Base-by-base conservation (phyloP, 2,329 filamentous ascomycete species). In the Ilyonectria sp. region DNA sequence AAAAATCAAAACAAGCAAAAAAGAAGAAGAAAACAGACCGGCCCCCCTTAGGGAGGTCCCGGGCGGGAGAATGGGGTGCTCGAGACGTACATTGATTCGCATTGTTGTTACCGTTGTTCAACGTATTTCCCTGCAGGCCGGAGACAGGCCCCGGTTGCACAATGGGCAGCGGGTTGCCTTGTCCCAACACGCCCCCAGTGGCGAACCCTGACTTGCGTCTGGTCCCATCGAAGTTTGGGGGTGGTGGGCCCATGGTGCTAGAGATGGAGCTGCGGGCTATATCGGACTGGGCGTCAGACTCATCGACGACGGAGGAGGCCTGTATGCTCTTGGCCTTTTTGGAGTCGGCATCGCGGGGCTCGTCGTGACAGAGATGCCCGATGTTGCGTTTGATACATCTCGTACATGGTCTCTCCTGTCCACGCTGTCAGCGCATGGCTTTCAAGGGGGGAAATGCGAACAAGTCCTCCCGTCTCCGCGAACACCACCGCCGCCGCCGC, bases 321-420 rank as follows among this genome's bases (percentile, higher is more conserved):
- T 78, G 79, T 66, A 73, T 73, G 79, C 85, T 88, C 84, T 95
- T 97, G 75, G 88, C 83, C 82, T 95, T 95, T 83, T 96, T 97
- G 67, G 92, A 82, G 69, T 91, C 89, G 74, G 91, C 86, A 78
- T 99, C 95, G 81, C 95, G 92, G 74, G 95, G 95, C 83, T 98
- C 96, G 83, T 99, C 96, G 85, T 98, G 96, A 83, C 96, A 99
- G 73, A 99, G 88, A 83, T 99, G 96, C 77, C 95, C 96, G 81
- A 99, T 99, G 84, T 97, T 97, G 79, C 96, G 92, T 85, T 98
- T 99, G 83, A 98, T 94, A 86, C 96, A 99, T 84, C 96, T 90
- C 77, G 94, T 95, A 88, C 96, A 99, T 78, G 96, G 96, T 80
- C 96, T 92, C 86, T 97, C 94, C 94, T 97, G 82, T 74, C 62